Percentiles rank a stretch among this genome's conserved stretches.
Evolutionary conservation across 495 filamentous ascomycete species (phyloP).

Genomic region (Aspergillus affinis): DNA sequence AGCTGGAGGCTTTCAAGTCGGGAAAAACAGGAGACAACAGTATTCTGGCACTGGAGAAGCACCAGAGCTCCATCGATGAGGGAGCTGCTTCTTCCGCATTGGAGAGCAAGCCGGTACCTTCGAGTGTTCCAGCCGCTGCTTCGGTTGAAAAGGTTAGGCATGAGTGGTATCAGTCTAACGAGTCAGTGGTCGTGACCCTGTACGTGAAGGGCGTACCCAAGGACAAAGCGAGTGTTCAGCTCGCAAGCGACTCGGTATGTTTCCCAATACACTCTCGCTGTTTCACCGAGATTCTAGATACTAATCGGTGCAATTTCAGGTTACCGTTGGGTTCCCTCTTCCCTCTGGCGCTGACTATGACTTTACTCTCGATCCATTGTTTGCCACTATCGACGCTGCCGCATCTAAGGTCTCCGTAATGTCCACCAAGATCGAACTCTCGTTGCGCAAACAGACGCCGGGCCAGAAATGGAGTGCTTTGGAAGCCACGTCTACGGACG

Average conservation of each 20-base stretch:
- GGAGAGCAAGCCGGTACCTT: slow-evolving; percentile 7
- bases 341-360: slow-evolving; percentile 57
- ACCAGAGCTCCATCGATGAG: slow-evolving; percentile 16
- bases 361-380: slow-evolving; percentile 72
- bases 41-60: slow-evolving; percentile 1
- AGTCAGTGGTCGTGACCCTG: slow-evolving; percentile 65
- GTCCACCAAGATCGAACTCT: slow-evolving; percentile 82
- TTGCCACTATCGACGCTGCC: slow-evolving; percentile 59
- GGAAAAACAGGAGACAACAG: slow-evolving; percentile 19
- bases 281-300: background rate
- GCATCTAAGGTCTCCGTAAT: slow-evolving; percentile 63
- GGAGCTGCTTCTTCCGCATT: slow-evolving; percentile 6
- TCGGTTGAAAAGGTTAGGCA: slow-evolving; percentile 60
- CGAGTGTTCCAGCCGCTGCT: slow-evolving; percentile 11
- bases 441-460: slow-evolving; percentile 62
- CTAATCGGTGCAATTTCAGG: slow-evolving; percentile 35
- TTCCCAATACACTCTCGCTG: background rate
- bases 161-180: slow-evolving; percentile 76
- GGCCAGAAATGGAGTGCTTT: slow-evolving; percentile 77
- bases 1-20: slow-evolving; percentile 31
- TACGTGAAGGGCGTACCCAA: slow-evolving; percentile 71
- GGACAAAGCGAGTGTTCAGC: slow-evolving; percentile 57
- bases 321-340: slow-evolving; percentile 68
- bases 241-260: slow-evolving; percentile 54
- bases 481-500: slow-evolving; percentile 48